Evolutionary conservation across 768 basidiomycete genomes (phyloP).

Genomic region (Termitomyces sp.): DNA sequence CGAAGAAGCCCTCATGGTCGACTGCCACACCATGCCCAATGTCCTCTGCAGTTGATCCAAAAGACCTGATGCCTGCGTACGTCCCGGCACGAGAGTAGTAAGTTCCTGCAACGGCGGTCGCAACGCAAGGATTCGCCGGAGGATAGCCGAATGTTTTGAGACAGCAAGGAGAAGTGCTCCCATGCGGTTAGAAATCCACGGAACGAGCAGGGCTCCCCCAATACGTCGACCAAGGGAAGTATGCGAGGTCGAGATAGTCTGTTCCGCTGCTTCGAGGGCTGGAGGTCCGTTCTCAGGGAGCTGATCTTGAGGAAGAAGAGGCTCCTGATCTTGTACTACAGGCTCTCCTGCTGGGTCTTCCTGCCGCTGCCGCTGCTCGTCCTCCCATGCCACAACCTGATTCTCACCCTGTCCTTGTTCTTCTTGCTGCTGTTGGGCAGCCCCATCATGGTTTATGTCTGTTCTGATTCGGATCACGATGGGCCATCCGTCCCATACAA

Average conservation of each 20-base stretch:
- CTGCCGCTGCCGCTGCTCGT: slow-evolving; percentile 15
- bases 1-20: slow-evolving; percentile 52
- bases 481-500: slow-evolving; percentile 24
- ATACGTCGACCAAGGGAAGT: slow-evolving; percentile 62
- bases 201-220: slow-evolving; percentile 67
- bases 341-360: slow-evolving; percentile 14
- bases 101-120: slow-evolving; percentile 19
- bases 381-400: slow-evolving; percentile 17
- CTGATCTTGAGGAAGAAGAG: slow-evolving; percentile 23
- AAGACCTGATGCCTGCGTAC: neutral
- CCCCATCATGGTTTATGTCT: slow-evolving; percentile 16
- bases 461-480: slow-evolving; percentile 35
- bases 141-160: slow-evolving; percentile 39
- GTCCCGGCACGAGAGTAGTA: slow-evolving; percentile 10
- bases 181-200: slow-evolving; percentile 63
- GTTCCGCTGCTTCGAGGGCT: slow-evolving; percentile 47
- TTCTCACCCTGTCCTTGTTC: slow-evolving; percentile 11
- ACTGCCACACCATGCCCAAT: slow-evolving; percentile 36
- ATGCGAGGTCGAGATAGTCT: slow-evolving; percentile 53
- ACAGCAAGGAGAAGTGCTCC: slow-evolving; percentile 54
- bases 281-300: slow-evolving; percentile 27
- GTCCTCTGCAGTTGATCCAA: slow-evolving; percentile 25
- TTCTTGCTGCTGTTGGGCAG: slow-evolving; percentile 7
- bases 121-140: slow-evolving; percentile 37
- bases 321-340: slow-evolving; percentile 18